phyloP scores from a whole-genome alignment of 345 rosid genomes.

The Litchi chinensis region DNA sequence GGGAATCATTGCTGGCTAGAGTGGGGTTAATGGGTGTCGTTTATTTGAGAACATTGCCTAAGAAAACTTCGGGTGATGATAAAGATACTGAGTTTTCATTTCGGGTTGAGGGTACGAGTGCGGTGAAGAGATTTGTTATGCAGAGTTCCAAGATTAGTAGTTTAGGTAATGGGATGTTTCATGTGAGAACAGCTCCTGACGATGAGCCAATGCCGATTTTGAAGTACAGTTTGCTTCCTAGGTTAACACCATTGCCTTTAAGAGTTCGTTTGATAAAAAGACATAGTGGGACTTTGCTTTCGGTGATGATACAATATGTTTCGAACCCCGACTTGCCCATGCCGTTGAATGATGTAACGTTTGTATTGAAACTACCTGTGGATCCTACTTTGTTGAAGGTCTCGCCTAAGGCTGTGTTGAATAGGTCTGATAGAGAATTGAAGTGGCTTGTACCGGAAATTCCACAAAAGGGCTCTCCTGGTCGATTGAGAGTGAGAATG shows the following conservation, averaged over 20 bases:
- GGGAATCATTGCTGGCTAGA: conserved; percentile 91
- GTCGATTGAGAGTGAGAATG: conserved; percentile 81
- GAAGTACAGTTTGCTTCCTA: conserved; percentile 88
- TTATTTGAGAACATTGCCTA: conserved; percentile 79
- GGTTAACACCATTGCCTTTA: conserved; percentile 82
- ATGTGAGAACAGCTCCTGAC: conserved; percentile 85
- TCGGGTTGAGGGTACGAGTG: conserved; percentile 67
- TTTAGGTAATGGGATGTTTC: conserved; percentile 86
- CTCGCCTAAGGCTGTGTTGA: conserved; percentile 86
- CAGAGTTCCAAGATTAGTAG: conserved; percentile 79
- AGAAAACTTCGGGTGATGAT: conserved; percentile 61
- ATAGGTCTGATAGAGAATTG: conserved; percentile 82
- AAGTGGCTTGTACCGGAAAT: conserved; percentile 93
- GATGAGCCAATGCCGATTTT: conserved; percentile 89
- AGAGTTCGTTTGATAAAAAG: conserved; percentile 85
- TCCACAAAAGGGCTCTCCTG: conserved; percentile 70
- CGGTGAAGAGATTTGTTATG: conserved; percentile 78
- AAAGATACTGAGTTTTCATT: conserved; percentile 94
- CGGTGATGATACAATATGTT: conserved; percentile 95
- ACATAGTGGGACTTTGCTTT: conserved; percentile 87
- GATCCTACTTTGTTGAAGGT: conserved; percentile 96
- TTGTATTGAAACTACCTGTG: conserved; percentile 83
- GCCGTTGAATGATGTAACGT: conserved; percentile 73
- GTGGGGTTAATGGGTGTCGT: conserved; percentile 94
- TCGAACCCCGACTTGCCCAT: conserved; percentile 74